These are phyloP conservation scores for Penicillium sumatraense DNA, from an alignment of 2,329 filamentous ascomycete species.

Conservation along the genomic window DNA sequence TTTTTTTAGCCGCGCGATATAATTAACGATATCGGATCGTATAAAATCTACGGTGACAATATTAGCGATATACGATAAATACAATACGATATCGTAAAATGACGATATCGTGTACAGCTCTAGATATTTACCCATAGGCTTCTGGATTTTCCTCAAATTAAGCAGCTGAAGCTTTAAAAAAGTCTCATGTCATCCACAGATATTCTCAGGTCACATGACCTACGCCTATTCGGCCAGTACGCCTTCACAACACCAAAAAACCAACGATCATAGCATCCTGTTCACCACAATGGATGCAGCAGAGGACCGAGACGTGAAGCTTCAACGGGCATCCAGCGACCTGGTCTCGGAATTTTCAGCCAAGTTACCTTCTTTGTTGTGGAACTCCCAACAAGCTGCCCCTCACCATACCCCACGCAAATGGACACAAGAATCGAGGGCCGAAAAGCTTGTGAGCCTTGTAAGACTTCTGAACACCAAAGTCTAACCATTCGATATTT, in stretches of 20 bases:
- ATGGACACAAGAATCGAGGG: conserved; percentile 43
- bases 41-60: too few relatives aligned
- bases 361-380: conserved; percentile 49
- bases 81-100: too few relatives aligned
- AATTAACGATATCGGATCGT: too few relatives aligned
- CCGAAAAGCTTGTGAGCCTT: conserved; percentile 44
- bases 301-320: conserved; percentile 50
- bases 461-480: conserved; percentile 33
- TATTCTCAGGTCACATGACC: conserved; percentile 22
- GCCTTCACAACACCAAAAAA: conserved; percentile 18
- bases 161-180: too few relatives aligned
- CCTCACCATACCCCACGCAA: conserved; percentile 38
- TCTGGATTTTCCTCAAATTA: too few relatives aligned
- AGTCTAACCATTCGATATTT: conserved; percentile 3
- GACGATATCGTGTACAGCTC: too few relatives aligned
- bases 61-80: too few relatives aligned
- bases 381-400: conserved; percentile 35
- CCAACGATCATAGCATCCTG: not conserved
- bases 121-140: too few relatives aligned
- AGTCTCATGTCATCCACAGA: too few relatives aligned
- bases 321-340: conserved; percentile 52
- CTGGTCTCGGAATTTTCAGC: conserved; percentile 47
- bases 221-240: conserved; percentile 30
- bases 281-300: conserved; percentile 47
- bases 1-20: too few relatives aligned